Conservation (phyloP, 257 asterid genomes). For the Datura wrightii region DNA sequence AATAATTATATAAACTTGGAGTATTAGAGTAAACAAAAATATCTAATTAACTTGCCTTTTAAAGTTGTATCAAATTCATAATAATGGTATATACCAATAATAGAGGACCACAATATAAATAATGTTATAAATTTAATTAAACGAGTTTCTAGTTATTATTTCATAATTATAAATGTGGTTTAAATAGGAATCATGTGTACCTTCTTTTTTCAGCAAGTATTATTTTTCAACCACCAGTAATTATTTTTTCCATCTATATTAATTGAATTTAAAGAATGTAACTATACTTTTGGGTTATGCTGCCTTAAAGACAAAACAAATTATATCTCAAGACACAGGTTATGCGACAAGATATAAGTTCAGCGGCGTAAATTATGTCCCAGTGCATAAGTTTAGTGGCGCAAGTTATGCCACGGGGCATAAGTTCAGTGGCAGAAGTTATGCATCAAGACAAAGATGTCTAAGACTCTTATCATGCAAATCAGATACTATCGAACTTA, state of each 20-base stretch:
- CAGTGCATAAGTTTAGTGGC: no score
- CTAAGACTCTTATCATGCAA: no score
- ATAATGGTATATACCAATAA: neutral
- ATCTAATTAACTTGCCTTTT: neutral
- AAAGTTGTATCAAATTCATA: neutral
- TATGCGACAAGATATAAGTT: no score
- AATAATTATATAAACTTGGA: neutral
- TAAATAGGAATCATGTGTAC: neutral
- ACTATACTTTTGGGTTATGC: no score
- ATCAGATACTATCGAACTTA: no score
- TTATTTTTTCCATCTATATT: neutral
- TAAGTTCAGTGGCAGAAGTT: no score
- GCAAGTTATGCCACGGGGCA: no score
- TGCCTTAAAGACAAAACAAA: no score
- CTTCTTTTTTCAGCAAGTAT: neutral
- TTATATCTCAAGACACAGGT: no score
- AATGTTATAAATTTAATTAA: constrained; percentile 1
- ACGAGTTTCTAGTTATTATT: neutral
- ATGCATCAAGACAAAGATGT: no score
- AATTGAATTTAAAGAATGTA: neutral
- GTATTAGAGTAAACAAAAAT: neutral
- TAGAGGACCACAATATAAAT: neutral
- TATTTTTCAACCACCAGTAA: neutral
- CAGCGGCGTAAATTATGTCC: no score
- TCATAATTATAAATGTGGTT: neutral